Evolutionary conservation across 208 protist genomes (phyloP), one percentile per base, ranked within the genome.

Genomic region (Trypanosoma cruzi): DNA sequence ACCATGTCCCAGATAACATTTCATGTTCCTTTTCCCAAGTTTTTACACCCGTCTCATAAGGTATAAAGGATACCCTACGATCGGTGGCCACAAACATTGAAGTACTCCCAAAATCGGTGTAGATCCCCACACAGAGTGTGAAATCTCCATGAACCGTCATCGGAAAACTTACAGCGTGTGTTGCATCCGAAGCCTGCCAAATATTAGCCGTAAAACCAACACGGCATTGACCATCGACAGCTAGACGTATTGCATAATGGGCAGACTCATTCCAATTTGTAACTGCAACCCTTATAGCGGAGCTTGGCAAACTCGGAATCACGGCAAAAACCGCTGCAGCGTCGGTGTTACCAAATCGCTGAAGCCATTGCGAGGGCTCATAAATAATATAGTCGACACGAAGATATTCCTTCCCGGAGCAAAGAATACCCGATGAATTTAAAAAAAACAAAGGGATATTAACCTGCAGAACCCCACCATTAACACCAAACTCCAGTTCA

Each of bases 351-450:
- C 77, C 81, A 31, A 89, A 53, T 0, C 71, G 71, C 22, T 57
- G 34, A 24, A 92, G 75, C 75, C 81, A 84, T 28, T 58, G 50
- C 16, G 26, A 56, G 24, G 83, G 64, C 34, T 79, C 75, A 31
- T 82, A 46, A 22, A 89, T 67, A 28, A 57, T 44, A 69, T 92
- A 92, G 71, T 92, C 83, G 18, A 92, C 64, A 26, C 81, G 77
- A 50, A 89, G 62, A 72, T 92, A 92, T 46, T 64, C 56, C 4
- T 32, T 50, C 13, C 70, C 70, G 7, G 74, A 63, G 62, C 86
- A 92, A 26, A 92, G 50, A 37, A 92, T 72, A 52, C 86, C 86
- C 13, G 60, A 64, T 4, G 72, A 24, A 52, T 80, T 50, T 29
- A 64, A 73, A 8, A 88, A 68, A 52, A 64, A 59, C 11, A 88